These are phyloP conservation scores for Lathyrus oleraceus DNA, from an alignment of 306 rosid genomes.

Conservation along the genomic window DNA sequence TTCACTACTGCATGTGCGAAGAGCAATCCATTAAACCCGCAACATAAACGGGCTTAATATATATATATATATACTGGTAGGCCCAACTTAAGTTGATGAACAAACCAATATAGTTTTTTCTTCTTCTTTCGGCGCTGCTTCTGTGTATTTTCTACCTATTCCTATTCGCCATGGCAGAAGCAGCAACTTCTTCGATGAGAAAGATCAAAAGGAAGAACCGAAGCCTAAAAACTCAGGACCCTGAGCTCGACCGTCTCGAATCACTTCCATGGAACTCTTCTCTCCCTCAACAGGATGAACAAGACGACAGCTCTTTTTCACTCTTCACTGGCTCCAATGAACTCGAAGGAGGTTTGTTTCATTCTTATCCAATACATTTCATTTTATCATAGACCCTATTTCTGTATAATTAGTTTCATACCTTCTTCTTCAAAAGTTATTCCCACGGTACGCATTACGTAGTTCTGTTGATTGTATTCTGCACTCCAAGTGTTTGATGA, in stretches of 20 bases:
- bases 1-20: no score
- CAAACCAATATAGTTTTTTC: not conserved
- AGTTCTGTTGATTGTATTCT: not conserved
- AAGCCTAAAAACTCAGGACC: constrained; percentile 34
- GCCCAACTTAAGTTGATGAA: not conserved
- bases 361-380: not conserved
- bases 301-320: constrained; percentile 52
- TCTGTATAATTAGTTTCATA: no score
- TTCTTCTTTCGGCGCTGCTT: not conserved
- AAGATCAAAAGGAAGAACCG: constrained; percentile 48
- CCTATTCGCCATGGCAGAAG: constrained; percentile 38
- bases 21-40: no score
- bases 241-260: constrained; percentile 58
- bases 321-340: constrained; percentile 61
- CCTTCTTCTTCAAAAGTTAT: no score
- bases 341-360: constrained; percentile 88
- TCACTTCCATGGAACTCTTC: constrained; percentile 80
- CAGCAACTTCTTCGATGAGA: constrained; percentile 31
- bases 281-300: constrained; percentile 38
- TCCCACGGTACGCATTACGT: no score
- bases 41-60: no score
- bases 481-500: no score
- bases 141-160: not conserved
- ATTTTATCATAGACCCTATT: not conserved
- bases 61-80: no score